Evolutionary conservation across 2,329 filamentous ascomycete genomes (phyloP), one percentile per base, ranked within the genome.

Genomic region (Scortechinia acanthostroma): DNA sequence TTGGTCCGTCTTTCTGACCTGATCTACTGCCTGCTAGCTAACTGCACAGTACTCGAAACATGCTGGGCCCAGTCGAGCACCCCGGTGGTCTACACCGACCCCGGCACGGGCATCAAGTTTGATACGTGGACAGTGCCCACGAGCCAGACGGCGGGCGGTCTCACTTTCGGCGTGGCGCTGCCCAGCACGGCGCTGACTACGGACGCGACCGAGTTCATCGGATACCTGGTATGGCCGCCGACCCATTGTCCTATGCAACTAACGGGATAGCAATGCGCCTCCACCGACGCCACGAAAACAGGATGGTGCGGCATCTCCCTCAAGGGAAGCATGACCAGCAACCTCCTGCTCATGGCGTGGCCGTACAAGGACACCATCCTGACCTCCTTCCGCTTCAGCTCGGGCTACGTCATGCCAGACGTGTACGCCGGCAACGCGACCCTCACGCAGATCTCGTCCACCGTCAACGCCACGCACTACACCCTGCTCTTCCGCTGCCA

Each of bases 401-500:
- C 67, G 3, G 80, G 77, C 42, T 86, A 85, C 55, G 66, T 69
- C 21, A 64, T 69, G 48, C 83, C 83, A 0, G 67, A 68, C 0
- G 53, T 73, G 25, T 86, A 86, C 58, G 68, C 69, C 1, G 83
- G 83, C 45, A 68, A 77, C 50, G 80, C 82, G 5, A 77, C 69
- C 23, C 57, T 86, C 20, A 81, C 76, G 0, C 73, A 80, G 50
- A 74, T 86, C 49, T 76, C 73, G 14, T 72, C 74, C 14, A 70
- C 64, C 21, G 65, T 84, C 46, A 82, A 74, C 52, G 66, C 68
- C 15, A 77, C 74, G 21, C 65, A 74, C 50, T 87, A 77, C 58
- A 74, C 74, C 42, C 56, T 85, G 42, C 71, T 84, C n/a, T 87
- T 83, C 63, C 71, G 77, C 42, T 87, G 83, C 60, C 60, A 80